Percentiles rank a stretch among this genome's conserved stretches.
Conservation (phyloP, 1,284 basidiomycete species). For the Polyporus tsugae region DNA sequence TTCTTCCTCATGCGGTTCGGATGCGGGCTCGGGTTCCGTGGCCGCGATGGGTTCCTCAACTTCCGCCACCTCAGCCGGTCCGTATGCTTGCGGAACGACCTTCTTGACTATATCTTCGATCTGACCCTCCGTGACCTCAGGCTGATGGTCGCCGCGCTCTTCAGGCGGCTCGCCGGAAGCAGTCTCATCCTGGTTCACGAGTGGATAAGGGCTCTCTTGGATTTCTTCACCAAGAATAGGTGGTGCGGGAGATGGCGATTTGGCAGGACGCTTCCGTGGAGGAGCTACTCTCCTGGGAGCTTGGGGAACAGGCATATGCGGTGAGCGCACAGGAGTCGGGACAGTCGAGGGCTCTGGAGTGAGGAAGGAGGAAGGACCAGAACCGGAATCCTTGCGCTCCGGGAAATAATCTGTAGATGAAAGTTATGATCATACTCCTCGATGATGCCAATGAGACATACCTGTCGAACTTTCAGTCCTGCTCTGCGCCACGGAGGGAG, state of each 20-base stretch:
- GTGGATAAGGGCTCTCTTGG: constrained; percentile 34
- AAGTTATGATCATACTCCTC: background rate
- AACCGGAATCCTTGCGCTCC: constrained; percentile 29
- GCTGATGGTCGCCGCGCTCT: constrained; percentile 31
- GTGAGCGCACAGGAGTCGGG: constrained; percentile 43
- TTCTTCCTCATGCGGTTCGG: constrained; percentile 11
- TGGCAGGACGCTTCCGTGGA: constrained; percentile 68
- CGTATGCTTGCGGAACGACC: constrained; percentile 7
- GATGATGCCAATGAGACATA: background rate
- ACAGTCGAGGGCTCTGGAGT: constrained; percentile 48
- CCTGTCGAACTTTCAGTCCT: background rate
- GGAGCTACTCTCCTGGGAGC: constrained; percentile 73
- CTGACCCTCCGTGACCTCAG: constrained; percentile 28
- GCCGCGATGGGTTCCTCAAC: constrained; percentile 14
- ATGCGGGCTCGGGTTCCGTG: background rate
- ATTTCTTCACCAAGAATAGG: constrained; percentile 30
- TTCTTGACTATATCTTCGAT: constrained; percentile 29
- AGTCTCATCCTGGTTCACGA: constrained; percentile 20
- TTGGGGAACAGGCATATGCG: constrained; percentile 79
- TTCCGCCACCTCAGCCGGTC: constrained; percentile 27
- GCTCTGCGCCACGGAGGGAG: constrained; percentile 15
- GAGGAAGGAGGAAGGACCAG: constrained; percentile 40
- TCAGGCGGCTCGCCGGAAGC: constrained; percentile 18
- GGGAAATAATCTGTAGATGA: constrained; percentile 36
- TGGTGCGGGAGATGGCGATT: constrained; percentile 45